These are phyloP conservation scores for Cinchona pubescens DNA, from an alignment of 257 asterid species.

Conservation along the genomic window DNA sequence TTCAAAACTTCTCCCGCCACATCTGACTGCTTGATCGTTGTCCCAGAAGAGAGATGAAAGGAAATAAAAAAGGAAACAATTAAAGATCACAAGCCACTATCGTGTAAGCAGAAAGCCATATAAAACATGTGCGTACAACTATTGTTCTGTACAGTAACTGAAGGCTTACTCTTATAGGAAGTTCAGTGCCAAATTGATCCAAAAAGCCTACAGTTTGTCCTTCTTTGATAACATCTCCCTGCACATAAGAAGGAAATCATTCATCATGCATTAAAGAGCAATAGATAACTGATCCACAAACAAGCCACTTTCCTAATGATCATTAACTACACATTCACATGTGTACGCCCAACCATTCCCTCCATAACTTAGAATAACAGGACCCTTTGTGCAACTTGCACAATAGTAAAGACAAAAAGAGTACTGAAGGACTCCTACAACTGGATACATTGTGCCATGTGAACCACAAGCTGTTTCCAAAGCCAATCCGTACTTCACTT, in stretches of 20 bases:
- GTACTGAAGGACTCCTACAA: background rate
- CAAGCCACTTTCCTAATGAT: background rate
- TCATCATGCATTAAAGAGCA: conserved; percentile 3
- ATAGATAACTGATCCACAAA: background rate
- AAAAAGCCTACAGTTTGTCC: conserved; percentile 72
- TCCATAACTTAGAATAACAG: background rate
- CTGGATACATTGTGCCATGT: background rate
- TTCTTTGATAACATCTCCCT: conserved; percentile 88
- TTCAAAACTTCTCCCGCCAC: conserved; percentile 83
- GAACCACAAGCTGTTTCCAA: background rate
- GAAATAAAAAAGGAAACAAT: background rate
- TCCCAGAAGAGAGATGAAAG: conserved; percentile 16
- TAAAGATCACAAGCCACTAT: conserved; percentile 14
- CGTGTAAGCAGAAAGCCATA: conserved; percentile 16
- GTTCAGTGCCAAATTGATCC: conserved; percentile 64
- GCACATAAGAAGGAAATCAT: conserved; percentile 21
- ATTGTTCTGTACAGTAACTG: background rate
- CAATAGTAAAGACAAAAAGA: background rate
- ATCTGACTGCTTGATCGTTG: conserved; percentile 53
- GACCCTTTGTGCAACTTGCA: background rate
- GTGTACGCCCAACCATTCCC: background rate
- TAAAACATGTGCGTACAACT: background rate
- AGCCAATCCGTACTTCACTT: background rate
- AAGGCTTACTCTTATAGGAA: conserved; percentile 67
- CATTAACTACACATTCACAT: background rate